Evolutionary conservation across 1,139 yeast species (phyloP).

Genomic region (Zygotorulaspora mrakii): DNA sequence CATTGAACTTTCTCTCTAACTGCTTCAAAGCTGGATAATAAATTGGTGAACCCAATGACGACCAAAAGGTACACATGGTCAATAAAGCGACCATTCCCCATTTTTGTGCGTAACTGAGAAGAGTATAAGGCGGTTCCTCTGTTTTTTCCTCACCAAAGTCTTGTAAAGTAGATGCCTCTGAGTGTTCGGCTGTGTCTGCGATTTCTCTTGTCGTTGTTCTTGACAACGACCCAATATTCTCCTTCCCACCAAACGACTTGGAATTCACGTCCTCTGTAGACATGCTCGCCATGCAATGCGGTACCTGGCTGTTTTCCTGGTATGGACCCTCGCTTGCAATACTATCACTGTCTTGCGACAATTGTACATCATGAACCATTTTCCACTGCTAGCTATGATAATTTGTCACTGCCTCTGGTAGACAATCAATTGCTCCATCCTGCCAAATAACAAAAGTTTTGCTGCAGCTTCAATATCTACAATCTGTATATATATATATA

Average conservation of each 20-base stretch:
- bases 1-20: constrained; percentile 50
- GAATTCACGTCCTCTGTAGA: background rate
- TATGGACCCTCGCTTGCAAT: constrained; percentile 6
- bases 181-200: constrained; percentile 10
- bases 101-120: constrained; percentile 28
- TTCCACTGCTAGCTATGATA: too few relatives aligned
- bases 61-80: constrained; percentile 37
- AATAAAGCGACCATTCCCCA: constrained; percentile 34
- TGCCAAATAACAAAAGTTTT: too few relatives aligned
- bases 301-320: constrained; percentile 1
- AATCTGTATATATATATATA: too few relatives aligned
- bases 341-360: constrained; percentile 2
- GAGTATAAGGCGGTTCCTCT: constrained; percentile 23
- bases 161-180: constrained; percentile 12
- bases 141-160: constrained; percentile 7
- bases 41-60: constrained; percentile 37
- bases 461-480: too few relatives aligned
- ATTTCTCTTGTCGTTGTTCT: constrained; percentile 23
- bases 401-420: too few relatives aligned
- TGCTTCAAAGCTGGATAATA: constrained; percentile 36
- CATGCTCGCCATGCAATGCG: background rate
- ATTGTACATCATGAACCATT: background rate
- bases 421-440: too few relatives aligned
- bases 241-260: background rate
- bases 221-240: constrained; percentile 19